Percentiles rank a stretch among this genome's conserved stretches.
phyloP scores from a whole-genome alignment of 495 filamentous ascomycete species.

The Clohesyomyces aquaticus region DNA sequence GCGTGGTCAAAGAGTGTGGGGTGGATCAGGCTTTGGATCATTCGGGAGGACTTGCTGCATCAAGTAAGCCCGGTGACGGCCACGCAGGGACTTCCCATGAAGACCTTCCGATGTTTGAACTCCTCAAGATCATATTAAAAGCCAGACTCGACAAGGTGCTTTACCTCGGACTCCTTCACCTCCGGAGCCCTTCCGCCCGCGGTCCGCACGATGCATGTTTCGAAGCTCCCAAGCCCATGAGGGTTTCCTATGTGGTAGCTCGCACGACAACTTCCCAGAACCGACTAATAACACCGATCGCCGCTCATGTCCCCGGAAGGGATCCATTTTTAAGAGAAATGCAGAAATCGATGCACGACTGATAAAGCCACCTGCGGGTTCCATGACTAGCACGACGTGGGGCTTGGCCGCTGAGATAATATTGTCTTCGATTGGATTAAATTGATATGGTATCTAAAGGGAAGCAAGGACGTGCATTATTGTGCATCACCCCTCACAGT shows the following conservation, averaged over 20 bases:
- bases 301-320: neutral
- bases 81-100: neutral
- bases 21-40: slow-evolving; percentile 12
- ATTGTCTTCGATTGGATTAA: slow-evolving; percentile 6
- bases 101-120: neutral
- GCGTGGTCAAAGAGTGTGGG: slow-evolving; percentile 32
- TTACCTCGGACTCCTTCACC: too few species aligned
- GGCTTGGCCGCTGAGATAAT: slow-evolving; percentile 23
- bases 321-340: neutral
- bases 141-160: too few species aligned
- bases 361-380: neutral
- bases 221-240: too few species aligned
- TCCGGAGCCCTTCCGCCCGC: too few species aligned
- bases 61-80: neutral
- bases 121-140: too few species aligned
- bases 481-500: slow-evolving; percentile 13
- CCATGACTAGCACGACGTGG: slow-evolving; percentile 37
- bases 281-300: neutral
- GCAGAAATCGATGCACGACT: neutral
- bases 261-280: neutral
- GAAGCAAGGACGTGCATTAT: slow-evolving; percentile 23
- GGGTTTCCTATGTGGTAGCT: too few species aligned
- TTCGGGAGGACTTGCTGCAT: slow-evolving; percentile 32
- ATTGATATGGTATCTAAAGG: slow-evolving; percentile 26
- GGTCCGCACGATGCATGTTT: too few species aligned